Evolutionary conservation across 352 stramenopile genomes (phyloP).

Genomic region (Phytopythium chamaehyphon): DNA sequence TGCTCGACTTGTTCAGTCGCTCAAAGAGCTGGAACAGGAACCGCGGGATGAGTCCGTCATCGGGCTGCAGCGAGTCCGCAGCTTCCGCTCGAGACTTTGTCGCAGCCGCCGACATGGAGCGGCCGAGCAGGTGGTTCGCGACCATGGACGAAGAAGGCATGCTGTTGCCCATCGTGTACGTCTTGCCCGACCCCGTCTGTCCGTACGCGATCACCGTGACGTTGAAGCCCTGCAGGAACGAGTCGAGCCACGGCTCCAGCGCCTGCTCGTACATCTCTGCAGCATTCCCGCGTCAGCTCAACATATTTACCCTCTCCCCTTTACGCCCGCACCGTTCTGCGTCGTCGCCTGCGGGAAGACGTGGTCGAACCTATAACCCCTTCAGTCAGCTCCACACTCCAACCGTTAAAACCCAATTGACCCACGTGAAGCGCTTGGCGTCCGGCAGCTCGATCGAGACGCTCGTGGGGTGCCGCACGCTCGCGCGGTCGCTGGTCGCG

Average conservation of each 20-base stretch:
- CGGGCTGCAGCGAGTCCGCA: slow-evolving; percentile 25
- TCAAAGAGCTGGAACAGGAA: slow-evolving; percentile 80
- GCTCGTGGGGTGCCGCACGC: slow-evolving; percentile 30
- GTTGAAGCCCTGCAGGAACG: slow-evolving; percentile 88
- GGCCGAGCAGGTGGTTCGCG: slow-evolving; percentile 30
- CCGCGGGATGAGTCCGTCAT: slow-evolving; percentile 80
- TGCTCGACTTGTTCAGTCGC: slow-evolving; percentile 22
- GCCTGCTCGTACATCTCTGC: slow-evolving; percentile 67
- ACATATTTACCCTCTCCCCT: too few relatives aligned
- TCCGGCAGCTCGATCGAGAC: slow-evolving; percentile 35
- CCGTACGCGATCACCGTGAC: slow-evolving; percentile 86
- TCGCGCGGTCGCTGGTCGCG: slow-evolving; percentile 35
- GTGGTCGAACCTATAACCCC: slow-evolving; percentile 60
- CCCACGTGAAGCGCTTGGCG: slow-evolving; percentile 66
- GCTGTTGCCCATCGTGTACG: slow-evolving; percentile 80
- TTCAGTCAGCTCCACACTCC: background rate
- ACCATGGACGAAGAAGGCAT: slow-evolving; percentile 38
- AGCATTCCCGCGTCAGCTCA: too few relatives aligned
- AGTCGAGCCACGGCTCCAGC: slow-evolving; percentile 72
- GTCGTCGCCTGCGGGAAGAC: slow-evolving; percentile 58
- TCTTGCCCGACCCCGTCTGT: slow-evolving; percentile 84
- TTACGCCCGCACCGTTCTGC: slow-evolving; percentile 49
- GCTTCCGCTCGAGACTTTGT: slow-evolving; percentile 5
- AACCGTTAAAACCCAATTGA: background rate
- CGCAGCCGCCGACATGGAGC: slow-evolving; percentile 8